Evolutionary conservation across 441 rosid species (phyloP).

Genomic region (Populus tomentosa): DNA sequence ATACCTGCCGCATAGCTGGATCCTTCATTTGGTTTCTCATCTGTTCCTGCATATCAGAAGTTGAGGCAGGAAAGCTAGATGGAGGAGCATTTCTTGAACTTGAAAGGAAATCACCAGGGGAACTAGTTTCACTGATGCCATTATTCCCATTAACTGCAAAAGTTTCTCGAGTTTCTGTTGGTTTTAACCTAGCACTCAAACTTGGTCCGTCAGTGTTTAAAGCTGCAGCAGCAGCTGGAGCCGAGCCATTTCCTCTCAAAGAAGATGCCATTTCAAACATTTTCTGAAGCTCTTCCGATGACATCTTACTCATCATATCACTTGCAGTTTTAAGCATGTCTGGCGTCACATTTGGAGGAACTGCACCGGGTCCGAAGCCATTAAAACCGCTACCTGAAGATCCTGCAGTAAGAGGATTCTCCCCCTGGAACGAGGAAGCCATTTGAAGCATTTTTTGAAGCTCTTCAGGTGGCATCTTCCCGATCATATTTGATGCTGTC

Average conservation of each 20-base stretch:
- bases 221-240: slow-evolving; percentile 38
- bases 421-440: slow-evolving; percentile 76
- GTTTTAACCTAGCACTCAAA: slow-evolving; percentile 24
- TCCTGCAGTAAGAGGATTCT: slow-evolving; percentile 34
- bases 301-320: slow-evolving; percentile 75
- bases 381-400: slow-evolving; percentile 28
- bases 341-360: slow-evolving; percentile 61
- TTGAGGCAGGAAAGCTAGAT: slow-evolving; percentile 45
- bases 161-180: slow-evolving; percentile 27
- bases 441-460: slow-evolving; percentile 75
- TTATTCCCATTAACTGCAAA: slow-evolving; percentile 28
- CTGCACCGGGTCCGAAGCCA: slow-evolving; percentile 38
- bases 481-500: slow-evolving; percentile 72
- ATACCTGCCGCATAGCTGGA: slow-evolving; percentile 87
- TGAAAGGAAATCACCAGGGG: slow-evolving; percentile 34
- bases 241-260: slow-evolving; percentile 36
- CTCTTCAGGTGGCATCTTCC: slow-evolving; percentile 87
- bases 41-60: slow-evolving; percentile 77
- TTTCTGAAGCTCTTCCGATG: slow-evolving; percentile 74
- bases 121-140: slow-evolving; percentile 42
- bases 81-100: slow-evolving; percentile 41
- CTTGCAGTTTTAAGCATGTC: slow-evolving; percentile 81
- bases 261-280: slow-evolving; percentile 85
- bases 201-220: slow-evolving; percentile 15
- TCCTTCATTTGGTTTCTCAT: slow-evolving; percentile 91